Evolutionary conservation across 768 basidiomycete species (phyloP), one percentile per base, ranked within the genome.

Genomic region (Phlebiopsis gigantea): DNA sequence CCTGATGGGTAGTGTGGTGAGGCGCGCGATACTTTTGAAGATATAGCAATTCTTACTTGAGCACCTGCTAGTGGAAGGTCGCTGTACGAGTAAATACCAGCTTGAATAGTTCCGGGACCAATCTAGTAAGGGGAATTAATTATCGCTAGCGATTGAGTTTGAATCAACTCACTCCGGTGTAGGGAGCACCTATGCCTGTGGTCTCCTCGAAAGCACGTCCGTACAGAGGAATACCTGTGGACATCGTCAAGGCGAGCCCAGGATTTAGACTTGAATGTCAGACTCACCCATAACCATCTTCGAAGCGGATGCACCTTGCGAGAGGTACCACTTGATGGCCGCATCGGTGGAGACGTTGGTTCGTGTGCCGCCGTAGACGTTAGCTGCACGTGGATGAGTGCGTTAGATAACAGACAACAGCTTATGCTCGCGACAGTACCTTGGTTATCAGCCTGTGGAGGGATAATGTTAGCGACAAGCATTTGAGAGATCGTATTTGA

Each of bases 201-300:
- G 90, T 92, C 29, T 80, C 72, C 65, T 88, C 84, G 64, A 92
- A 93, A 1, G 85, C 83, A 62, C 84, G 83, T 0, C 90, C 90
- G 63, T 92, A 93, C 3, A 91, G 74, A 3, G 91, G 91, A 66
- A 92, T 85, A 52, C 89, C 84, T 71, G 47, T 6, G 17, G 41
- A 31, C 6, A n/a, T n/a, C n/a, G n/a, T n/a, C n/a, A n/a, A n/a
- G n/a, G n/a, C n/a, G n/a, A n/a, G n/a, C n/a, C n/a, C n/a, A n/a
- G n/a, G n/a, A n/a, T n/a, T n/a, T n/a, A n/a, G n/a, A n/a, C n/a
- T n/a, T n/a, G n/a, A n/a, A n/a, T n/a, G n/a, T n/a, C n/a, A n/a
- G n/a, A 44, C 65, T 49, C 62, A 81, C 85, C 90, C 67, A 92
- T 72, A 39, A 77, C 79, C 41, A 92, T 79, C 72, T 91, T 91